Evolutionary conservation across 2,329 filamentous ascomycete genomes (phyloP), one percentile per base, ranked within the genome.

Genomic region (Calonectria pseudoreteaudii): DNA sequence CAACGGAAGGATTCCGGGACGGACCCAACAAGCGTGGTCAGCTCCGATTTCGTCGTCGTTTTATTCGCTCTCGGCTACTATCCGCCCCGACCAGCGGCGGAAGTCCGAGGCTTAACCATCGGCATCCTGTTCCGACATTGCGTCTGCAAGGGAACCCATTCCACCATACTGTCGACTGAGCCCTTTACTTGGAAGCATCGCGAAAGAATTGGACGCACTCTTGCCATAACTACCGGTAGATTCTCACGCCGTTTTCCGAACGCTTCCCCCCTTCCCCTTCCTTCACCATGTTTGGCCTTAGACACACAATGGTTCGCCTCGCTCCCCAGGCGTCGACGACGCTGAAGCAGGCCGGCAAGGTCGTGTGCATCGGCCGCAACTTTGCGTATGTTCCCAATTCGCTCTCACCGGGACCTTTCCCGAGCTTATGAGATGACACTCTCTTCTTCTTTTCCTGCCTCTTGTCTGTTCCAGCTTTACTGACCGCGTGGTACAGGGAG

Each of bases 361-460:
- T 98, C 70, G 94, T 98, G 83, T 98, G 96, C 86, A 97, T 98
- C 83, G 95, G 95, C 80, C 92, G 97, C 81, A 98, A 99, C 89
- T 99, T 98, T 90, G 96, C 96, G 94, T 97, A 86, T 84, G 93
- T 86, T 47, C n/a, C 23, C 44, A 47, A 47, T 47, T 73, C 53
- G 73, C 62, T 67, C 56, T 69, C 50, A 84, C 47, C 53, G 31
- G 41, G 66, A 56, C 28, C 36, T 58, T 20, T 56, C 41, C 49
- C 30, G 56, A 64, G 3, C 13, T 34, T 10, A 66, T 34, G 60
- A 66, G 36, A 41, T 38, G 31, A 20, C 4, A 11, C 20, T 44
- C 7, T 47, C 10, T 20, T 23, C 31, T 11, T 9, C n/a, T 9
- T 47, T 31, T 31, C 30, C 30, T 31, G 4, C 31, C 9, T 2